Base-by-base conservation (phyloP, 345 rosid genomes). In the Lepidium sativum region DNA sequence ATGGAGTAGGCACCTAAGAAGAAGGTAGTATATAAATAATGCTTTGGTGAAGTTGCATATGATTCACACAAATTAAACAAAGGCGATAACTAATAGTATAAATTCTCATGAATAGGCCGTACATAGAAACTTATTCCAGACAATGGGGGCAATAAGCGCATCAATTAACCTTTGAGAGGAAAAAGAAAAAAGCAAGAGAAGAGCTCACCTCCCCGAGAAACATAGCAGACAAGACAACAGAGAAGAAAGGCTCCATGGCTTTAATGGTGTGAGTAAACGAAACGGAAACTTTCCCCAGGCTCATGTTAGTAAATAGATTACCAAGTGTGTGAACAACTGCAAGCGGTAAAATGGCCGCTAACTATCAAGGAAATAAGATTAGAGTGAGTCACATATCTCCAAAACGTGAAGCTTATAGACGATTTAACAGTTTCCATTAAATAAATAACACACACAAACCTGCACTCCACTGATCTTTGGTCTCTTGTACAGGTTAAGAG, bases 161-260 rank as follows among this genome's bases (percentile, higher is more conserved):
- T 31, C 9, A 21, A 33, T 32, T 8, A 49, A 49, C 10, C n/a
- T 45, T 9, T 15, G 1, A 38, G 29, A 43, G n/a, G 42, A 1
- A 6, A 54, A 33, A 8, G 6, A 43, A 43, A 43, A 14, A 34
- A 31, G 29, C 25, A 63, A 63, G 17, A 61, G 18, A 48, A 37
- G 32, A 27, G 25, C 79, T 61, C 35, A 91, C 99, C 92, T 95
- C 99, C 23, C 89, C 92, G 6, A 88, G 84, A 70, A 95, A 95
- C 95, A 95, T 86, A 38, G 96, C 89, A 54, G 99, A 95, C 38
- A 95, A 82, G 35, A 86, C 25, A 71, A 94, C 99, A 1, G 99
- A 88, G 86, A 94, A 94, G 79, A 94, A 88, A n/a, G 99, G 99
- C 77, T 94, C 99, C 89, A 79, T 85, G 38, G 99, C 99, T 80